Conservation (phyloP, 495 filamentous ascomycete species). For the Lepidopterella palustris region DNA sequence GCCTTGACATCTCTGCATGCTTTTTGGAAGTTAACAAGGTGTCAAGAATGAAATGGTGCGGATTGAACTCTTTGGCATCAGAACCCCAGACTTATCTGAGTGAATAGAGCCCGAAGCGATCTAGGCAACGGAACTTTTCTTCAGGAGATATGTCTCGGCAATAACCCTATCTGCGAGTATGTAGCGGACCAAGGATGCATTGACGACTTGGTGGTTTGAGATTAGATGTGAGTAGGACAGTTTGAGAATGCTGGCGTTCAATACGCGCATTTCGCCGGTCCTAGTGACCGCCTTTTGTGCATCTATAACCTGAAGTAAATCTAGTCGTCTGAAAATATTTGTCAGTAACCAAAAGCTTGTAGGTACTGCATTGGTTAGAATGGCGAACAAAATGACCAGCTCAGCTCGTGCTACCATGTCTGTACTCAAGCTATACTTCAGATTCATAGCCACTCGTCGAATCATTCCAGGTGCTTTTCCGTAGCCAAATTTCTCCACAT, state of each 20-base stretch:
- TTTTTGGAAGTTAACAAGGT: neutral
- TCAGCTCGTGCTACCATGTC: neutral
- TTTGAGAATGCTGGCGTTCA: neutral
- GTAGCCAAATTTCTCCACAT: constrained; percentile 6
- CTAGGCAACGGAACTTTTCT: neutral
- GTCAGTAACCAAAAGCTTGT: constrained; percentile 3
- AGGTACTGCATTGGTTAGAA: constrained; percentile 4
- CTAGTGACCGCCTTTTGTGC: neutral
- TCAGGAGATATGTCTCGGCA: neutral
- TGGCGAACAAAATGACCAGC: constrained; percentile 3
- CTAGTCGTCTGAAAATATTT: constrained; percentile 2
- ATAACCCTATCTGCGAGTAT: constrained; percentile 5
- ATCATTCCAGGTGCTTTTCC: constrained; percentile 9
- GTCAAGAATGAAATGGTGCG: neutral
- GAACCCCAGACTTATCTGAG: neutral
- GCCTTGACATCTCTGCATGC: no score
- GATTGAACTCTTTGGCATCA: neutral
- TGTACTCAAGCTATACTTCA: constrained; percentile 8
- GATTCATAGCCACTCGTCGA: constrained; percentile 9
- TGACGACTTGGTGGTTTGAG: neutral
- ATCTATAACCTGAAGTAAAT: neutral
- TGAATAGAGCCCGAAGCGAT: constrained; percentile 1
- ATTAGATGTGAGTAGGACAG: neutral
- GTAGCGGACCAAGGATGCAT: neutral
- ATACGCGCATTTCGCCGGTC: neutral